Base-by-base conservation (phyloP, 176 grass and related monocot genomes). In the Hsuehochloa calcarea region DNA sequence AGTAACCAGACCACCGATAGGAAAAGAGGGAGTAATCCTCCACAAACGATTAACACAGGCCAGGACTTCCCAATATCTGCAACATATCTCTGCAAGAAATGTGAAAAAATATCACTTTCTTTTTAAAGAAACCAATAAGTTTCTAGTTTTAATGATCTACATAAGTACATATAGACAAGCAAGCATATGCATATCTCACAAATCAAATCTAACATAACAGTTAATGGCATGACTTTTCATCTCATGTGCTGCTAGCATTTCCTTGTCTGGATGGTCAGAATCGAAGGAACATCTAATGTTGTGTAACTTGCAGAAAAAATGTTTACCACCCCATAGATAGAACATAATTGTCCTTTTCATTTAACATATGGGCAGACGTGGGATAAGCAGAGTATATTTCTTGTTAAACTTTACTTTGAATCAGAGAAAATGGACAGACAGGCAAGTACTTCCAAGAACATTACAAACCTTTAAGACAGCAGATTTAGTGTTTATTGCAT, bases 21-120 rank as follows among this genome's bases (percentile, higher is more conserved):
- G 72, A 98, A 93, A 26, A 93, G 49, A 14, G 96, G 96, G 68
- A 98, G 75, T 26, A 98, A 89, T 67, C 96, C 92, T 84, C 96
- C 96, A 87, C 96, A 98, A 78, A 98, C 91, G n/a, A 98, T 92
- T 82, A 98, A 80, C 22, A 98, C 95, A 63, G 95, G 93, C 93
- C 93, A 98, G 60, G 95, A 93, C 54, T 98, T 98, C 22, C 87
- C 80, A 81, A 95, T 93, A 90, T 98, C 95, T 58, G 95, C 91
- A 38, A 98, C 85, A 78, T 98, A 98, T 88, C 95, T 95, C 95
- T 97, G 92, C 71, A 90, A 10, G n/a, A 86, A 75, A 84, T 72
- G 51, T 49, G 52, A 62, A 59, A 49, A 62, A 38, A 49, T 5
- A 59, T 79, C 8, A 71, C 14, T 25, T 65, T 75, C 26, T 22